Base-by-base conservation (phyloP, 1,284 basidiomycete species). In the Inonotus obliquus region DNA sequence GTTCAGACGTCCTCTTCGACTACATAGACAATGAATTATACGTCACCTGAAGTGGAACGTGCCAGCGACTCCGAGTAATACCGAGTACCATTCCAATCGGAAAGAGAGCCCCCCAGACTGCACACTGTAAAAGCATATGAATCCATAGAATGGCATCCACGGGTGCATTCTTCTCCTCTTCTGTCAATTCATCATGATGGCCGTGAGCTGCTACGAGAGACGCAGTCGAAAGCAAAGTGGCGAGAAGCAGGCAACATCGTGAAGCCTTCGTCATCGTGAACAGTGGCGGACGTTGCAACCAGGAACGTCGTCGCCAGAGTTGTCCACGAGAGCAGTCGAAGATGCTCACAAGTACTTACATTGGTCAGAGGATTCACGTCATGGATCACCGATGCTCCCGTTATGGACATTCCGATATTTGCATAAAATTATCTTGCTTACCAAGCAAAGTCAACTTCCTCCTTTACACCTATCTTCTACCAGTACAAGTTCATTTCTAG, bases 31-130 rank as follows among this genome's bases (percentile, higher is more conserved):
- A n/a, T 44, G 17, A 17, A 4, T 44, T 21, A 44, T 44, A 35
- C 54, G 75, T 51, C 62, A 89, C 87, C 76, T 95, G 92, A 1
- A 94, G 72, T 3, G 92, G 92, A 48, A 94, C 91, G 73, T 95
- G 92, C 86, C 89, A 94, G 70, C 83, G 81, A 72, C 84, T 92
- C 70, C 87, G 81, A 7, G 87, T 80, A 29, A 95, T 77, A 9
- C 92, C 92, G 1, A 95, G 76, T 0, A 94, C 89, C 92, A 95
- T 94, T 25, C 93, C 93, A 7, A 87, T 78, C 0, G 93, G 92
- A 70, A 94, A 95, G 21, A 94, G 71, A 11, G 94, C 71, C 1
- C 87, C 90, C 92, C 92, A 95, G 5, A 92, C 84, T 9, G 82
- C 71, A 2, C 81, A 83, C 69, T 94, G 92, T 13, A 94, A 71